Base-by-base conservation (phyloP, 176 grass and related monocot species). In the Cenchrus fungigraminus region DNA sequence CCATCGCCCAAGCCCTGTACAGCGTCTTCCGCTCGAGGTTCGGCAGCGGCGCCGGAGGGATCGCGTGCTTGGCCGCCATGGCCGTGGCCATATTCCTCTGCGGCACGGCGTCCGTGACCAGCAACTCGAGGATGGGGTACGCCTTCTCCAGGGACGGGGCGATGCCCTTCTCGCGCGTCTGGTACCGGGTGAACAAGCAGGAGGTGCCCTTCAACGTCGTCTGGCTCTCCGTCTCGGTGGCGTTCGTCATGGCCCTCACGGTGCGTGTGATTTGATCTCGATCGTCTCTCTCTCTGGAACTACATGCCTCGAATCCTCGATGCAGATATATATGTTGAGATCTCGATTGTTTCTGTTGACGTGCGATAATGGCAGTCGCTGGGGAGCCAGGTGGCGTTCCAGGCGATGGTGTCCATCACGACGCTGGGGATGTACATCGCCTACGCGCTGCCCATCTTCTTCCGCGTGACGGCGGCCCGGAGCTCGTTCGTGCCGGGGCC, bases 381-480 rank as follows among this genome's bases (percentile, higher is more conserved):
- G n/a, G 89, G 89, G 17, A 98, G 92, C 6, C 17, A 58, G 54
- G 95, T 98, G 37, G 95, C 91, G 4, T 95, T 95, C 78, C 95
- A 98, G 49, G 95, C 95, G 0, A 98, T 95, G 95, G 84, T 90
- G 51, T 95, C 95, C 0, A 88, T 93, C 22, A 44, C 91, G 1
- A 98, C 95, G 0, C 73, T 98, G 1, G 95, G 92, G 2, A 83
- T 91, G 17, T 93, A 91, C 86, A 93, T 98, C 76, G 79, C 95
- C 16, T 98, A 98, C 50, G 91, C 79, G 51, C 50, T 95, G 76
- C 95, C 95, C 0, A 88, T 98, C 82, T 91, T 98, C 55, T 98
- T 98, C 85, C 79, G 91, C 1, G 88, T 98, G 46, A 98, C 92
- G 12, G 74, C 94, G 2, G 89, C 79, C 1, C 58, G 85, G 44